Base-by-base conservation (phyloP, 768 basidiomycete genomes). In the Hypholoma sublateritium region DNA sequence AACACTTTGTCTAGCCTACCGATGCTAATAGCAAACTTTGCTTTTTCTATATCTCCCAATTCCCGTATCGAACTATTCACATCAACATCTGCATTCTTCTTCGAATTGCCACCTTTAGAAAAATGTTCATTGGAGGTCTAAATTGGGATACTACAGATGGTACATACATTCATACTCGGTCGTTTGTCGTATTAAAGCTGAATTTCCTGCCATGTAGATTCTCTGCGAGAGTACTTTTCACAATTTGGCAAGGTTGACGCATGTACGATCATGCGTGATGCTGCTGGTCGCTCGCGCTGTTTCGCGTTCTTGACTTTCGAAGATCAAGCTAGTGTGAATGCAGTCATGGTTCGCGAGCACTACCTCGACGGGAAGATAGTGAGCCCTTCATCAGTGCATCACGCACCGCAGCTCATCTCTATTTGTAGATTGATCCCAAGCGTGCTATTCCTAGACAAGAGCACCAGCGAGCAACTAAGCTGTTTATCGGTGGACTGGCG, bases 111-210 rank as follows among this genome's bases (percentile, higher is more conserved):
- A 59, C 52, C 65, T 76, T 71, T 80, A 98, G 97, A 75, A 99
- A 99, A 82, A 99, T 99, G 97, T 99, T 99, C 75, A 95, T 99
- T 70, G 97, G 97, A 61, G 97, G 97, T 63, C 81, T 99, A 63
- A 97, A 98, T 78, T 99, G 97, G 97, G 96, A 98, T 75, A 98
- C 97, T 67, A 96, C 93, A 71, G 97, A 98, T 82, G 96, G 97
- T 99, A 84, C 60, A 77, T 77, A 74, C 64, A 67, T 70, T 63
- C 65, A 63, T 72, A 74, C 73, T 67, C 72, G 70, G 63, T 72
- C 65, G 42, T 25, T 72, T 59, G 69, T 53, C 65, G 57, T 64
- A 64, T 62, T 66, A 62, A 62, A 62, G 79, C 77, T 77, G 72
- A 71, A 58, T 58, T 61, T 66, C 61, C 61, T 73, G 64, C 64